Evolutionary conservation across 345 rosid genomes (phyloP).

Genomic region (Euphorbia peplus): DNA sequence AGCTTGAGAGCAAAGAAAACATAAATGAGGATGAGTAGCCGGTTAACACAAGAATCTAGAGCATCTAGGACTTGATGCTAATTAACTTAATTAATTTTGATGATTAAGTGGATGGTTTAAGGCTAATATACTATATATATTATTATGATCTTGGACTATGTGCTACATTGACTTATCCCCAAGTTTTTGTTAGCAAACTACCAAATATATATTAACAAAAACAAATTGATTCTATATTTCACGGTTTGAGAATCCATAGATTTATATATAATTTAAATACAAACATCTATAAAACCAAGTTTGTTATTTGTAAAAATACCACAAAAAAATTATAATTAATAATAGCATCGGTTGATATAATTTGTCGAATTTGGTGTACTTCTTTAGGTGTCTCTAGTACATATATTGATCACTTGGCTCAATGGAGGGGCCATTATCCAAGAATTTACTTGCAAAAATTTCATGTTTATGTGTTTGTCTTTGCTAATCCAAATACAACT

Average conservation of each 20-base stretch:
- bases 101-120: slow-evolving; percentile 9
- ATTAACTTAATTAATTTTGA: slow-evolving; percentile 7
- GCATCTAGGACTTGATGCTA: slow-evolving; percentile 22
- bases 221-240: not conserved
- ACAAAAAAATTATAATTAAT: not conserved
- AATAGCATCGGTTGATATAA: slow-evolving; percentile 18
- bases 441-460: slow-evolving; percentile 21
- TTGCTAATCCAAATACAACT: slow-evolving; percentile 28
- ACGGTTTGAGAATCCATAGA: slow-evolving; percentile 10
- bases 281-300: not conserved
- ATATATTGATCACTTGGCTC: slow-evolving; percentile 44
- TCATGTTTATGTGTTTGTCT: slow-evolving; percentile 25
- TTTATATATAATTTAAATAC: not conserved
- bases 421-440: slow-evolving; percentile 28
- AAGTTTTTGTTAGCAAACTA: slow-evolving; percentile 11
- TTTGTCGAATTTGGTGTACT: slow-evolving; percentile 54
- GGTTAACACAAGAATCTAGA: slow-evolving; percentile 24
- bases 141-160: slow-evolving; percentile 33
- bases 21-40: slow-evolving; percentile 20
- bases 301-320: not conserved
- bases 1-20: not conserved
- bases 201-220: slow-evolving; percentile 17
- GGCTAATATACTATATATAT: no score
- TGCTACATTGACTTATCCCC: slow-evolving; percentile 25
- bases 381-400: slow-evolving; percentile 27